Percentiles rank a stretch among this genome's conserved stretches.
These are phyloP conservation scores for Sindora glabra DNA, from an alignment of 306 rosid species.

Conservation along the genomic window DNA sequence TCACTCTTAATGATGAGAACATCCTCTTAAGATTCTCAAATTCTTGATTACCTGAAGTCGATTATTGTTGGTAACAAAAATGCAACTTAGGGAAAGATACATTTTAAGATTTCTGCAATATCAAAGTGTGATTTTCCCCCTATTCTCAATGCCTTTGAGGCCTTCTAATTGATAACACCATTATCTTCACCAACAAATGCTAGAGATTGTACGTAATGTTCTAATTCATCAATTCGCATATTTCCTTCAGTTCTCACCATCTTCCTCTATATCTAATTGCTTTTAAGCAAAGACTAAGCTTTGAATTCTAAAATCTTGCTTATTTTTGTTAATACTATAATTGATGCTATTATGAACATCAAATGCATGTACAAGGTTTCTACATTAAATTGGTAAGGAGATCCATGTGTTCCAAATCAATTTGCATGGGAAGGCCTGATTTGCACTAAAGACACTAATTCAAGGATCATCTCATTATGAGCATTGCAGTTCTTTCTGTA, in stretches of 20 bases:
- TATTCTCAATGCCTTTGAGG: constrained; percentile 41
- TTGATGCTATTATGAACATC: constrained; percentile 1
- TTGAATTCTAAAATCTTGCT: background rate
- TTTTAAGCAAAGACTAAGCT: no score
- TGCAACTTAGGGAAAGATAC: background rate
- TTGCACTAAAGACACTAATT: constrained; percentile 12
- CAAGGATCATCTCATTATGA: constrained; percentile 41
- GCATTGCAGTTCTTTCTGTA: background rate
- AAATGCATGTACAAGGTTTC: background rate
- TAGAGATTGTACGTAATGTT: background rate
- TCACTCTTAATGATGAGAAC: constrained; percentile 11
- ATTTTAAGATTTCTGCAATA: background rate
- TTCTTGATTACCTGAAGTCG: constrained; percentile 26
- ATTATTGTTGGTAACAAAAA: background rate
- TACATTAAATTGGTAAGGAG: constrained; percentile 35
- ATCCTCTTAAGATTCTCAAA: background rate
- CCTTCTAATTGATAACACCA: background rate
- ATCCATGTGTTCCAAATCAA: constrained; percentile 28
- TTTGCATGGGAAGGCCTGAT: constrained; percentile 28
- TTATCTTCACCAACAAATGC: background rate
- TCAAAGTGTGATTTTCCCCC: constrained; percentile 34
- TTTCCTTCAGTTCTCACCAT: background rate
- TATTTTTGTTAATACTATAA: background rate
- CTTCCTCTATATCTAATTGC: no score
- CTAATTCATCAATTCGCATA: background rate